phyloP scores from a whole-genome alignment of 257 asterid genomes.

The Primulina tabacum region DNA sequence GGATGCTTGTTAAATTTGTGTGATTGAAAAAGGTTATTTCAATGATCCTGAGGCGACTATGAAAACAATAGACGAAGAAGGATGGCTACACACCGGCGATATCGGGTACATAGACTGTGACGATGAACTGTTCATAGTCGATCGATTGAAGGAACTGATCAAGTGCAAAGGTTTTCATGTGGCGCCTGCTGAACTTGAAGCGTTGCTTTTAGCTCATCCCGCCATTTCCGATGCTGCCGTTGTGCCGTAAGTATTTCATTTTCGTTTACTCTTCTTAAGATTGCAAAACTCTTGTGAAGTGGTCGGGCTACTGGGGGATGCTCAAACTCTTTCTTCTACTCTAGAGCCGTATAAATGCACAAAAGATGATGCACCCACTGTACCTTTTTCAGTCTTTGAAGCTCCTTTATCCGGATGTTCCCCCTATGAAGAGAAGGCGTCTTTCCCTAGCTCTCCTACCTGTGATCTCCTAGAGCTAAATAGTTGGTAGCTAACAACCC shows the following conservation, averaged over 20 bases:
- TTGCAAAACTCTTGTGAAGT: no score
- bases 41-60: conserved; percentile 54
- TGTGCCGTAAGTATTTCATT: conserved; percentile 43
- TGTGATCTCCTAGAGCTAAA: no score
- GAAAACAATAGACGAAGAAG: conserved; percentile 38
- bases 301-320: no score
- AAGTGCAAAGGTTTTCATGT: conserved; percentile 59
- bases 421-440: no score
- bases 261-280: neutral
- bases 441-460: no score
- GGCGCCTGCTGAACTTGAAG: conserved; percentile 65
- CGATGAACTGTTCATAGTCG: conserved; percentile 52
- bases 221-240: conserved; percentile 56
- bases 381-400: no score
- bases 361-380: no score
- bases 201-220: conserved; percentile 50
- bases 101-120: conserved; percentile 47
- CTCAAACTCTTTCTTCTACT: no score
- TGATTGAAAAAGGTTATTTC: conserved; percentile 35
- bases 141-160: conserved; percentile 56
- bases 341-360: no score
- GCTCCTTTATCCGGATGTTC: no score
- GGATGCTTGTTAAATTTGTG: neutral
- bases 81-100: conserved; percentile 62
- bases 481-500: no score